Conservation (phyloP, 2,329 filamentous ascomycete genomes). For the Colletotrichum sp. region DNA sequence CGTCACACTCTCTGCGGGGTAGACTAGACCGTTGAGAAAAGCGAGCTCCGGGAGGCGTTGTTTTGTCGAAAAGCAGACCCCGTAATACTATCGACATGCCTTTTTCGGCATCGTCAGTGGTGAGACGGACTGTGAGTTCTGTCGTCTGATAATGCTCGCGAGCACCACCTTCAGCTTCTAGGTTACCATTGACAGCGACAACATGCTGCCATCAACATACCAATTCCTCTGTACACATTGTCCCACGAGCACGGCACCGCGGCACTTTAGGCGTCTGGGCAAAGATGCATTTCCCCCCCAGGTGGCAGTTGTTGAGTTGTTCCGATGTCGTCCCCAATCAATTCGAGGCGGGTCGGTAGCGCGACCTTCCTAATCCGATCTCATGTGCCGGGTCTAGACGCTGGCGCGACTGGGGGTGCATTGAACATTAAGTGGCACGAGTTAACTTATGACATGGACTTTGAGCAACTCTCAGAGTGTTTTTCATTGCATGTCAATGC, state of each 20-base stretch:
- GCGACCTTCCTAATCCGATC: conserved; percentile 13
- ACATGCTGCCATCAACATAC: neutral
- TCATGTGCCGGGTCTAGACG: conserved; percentile 1
- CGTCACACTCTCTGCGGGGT: neutral
- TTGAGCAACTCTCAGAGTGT: neutral
- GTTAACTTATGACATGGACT: neutral
- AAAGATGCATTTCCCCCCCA: neutral
- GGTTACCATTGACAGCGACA: neutral
- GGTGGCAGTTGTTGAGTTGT: neutral
- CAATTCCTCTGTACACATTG: neutral
- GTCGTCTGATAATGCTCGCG: neutral
- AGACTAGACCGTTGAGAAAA: neutral
- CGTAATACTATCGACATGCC: neutral
- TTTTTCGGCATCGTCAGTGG: neutral
- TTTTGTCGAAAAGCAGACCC: neutral
- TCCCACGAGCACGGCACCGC: neutral
- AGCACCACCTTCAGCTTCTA: neutral
- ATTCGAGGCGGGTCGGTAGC: neutral
- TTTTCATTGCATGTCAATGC: neutral
- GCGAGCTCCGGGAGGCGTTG: neutral
- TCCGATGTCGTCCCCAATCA: neutral
- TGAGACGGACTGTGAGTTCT: neutral
- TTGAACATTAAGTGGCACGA: neutral
- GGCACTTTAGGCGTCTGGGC: conserved; percentile 6
- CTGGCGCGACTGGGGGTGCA: neutral